Evolutionary conservation across 371 early-diverging fungal genomes (phyloP).

Genomic region (Coemansia sp.): DNA sequence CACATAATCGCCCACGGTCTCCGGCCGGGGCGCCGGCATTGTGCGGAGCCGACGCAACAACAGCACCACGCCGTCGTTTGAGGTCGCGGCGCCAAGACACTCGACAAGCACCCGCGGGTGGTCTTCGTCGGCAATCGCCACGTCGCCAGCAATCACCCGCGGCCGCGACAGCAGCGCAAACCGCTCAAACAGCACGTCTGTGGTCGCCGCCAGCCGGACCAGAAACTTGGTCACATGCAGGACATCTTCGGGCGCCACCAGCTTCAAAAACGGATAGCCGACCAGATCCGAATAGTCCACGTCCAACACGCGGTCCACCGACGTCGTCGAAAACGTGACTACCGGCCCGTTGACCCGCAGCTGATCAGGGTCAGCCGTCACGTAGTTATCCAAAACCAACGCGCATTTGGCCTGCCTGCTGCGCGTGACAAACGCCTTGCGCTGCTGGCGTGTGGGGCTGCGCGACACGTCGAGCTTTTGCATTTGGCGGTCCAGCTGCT

Average conservation of each 20-base stretch:
- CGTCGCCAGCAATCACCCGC: constrained; percentile 32
- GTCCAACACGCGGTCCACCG: constrained; percentile 26
- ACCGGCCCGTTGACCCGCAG: constrained; percentile 25
- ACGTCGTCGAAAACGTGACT: constrained; percentile 29
- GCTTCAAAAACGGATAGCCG: constrained; percentile 32
- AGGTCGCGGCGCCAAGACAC: constrained; percentile 32
- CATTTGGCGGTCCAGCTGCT: constrained; percentile 39
- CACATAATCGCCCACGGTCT: constrained; percentile 13
- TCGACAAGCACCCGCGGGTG: constrained; percentile 29
- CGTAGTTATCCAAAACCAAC: constrained; percentile 38
- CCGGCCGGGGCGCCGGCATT: constrained; percentile 13
- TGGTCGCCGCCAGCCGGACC: constrained; percentile 20
- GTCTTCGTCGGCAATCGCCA: constrained; percentile 15
- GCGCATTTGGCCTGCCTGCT: constrained; percentile 29
- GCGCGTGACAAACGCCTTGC: constrained; percentile 22
- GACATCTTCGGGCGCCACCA: constrained; percentile 42
- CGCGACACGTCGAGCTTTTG: constrained; percentile 19
- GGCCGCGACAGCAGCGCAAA: constrained; percentile 30
- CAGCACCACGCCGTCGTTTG: constrained; percentile 32
- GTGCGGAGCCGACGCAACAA: constrained; percentile 23
- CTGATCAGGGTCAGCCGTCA: background rate
- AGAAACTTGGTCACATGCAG: constrained; percentile 24
- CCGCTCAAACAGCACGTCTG: constrained; percentile 34
- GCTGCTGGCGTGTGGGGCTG: background rate
- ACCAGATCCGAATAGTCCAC: constrained; percentile 27